Evolutionary conservation across 2,329 filamentous ascomycete genomes (phyloP), one percentile per base, ranked within the genome.

Genomic region (Sphaerulina musiva): DNA sequence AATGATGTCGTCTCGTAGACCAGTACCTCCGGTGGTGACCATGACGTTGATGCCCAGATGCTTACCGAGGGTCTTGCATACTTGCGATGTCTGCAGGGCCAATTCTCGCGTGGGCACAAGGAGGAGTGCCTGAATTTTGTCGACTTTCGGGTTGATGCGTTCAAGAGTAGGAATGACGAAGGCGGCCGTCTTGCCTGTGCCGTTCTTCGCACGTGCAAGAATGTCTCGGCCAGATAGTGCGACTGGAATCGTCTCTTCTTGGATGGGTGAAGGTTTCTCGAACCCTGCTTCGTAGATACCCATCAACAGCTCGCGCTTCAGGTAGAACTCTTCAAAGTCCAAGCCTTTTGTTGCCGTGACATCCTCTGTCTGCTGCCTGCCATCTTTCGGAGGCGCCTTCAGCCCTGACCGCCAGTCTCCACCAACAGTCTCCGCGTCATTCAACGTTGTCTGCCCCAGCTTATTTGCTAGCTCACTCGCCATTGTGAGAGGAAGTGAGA

Each of bases 221-320:
- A 98, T 91, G 70, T 98, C 93, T 74, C 92, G 84, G 53, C 93
- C 93, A 46, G 92, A 95, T 54, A 98, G 80, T 48, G 93, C 93
- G 62, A 98, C 92, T 46, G 93, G 93, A 68, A 98, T 96, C 52
- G 93, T 90, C 76, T 97, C 93, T 84, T 98, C 93, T 82, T 98
- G 93, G 66, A 98, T 98, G 9, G 93, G 93, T 54, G 93, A 98
- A 12, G 93, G 93, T 76, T 95, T 96, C 73, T 98, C 93, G 73
- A 96, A 98, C 60, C 93, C 93, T 64, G 93, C 93, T 77, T 98
- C 93, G 73, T 97, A 98, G 63, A 98, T 97, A 59, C 93, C 93
- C 92, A 97, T 98, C 76, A 98, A 83, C 58, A 98, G 78, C 70
- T 95, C 89, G 70, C 93, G 82, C 78, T 95, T 95, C 65, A 98